Base-by-base conservation (phyloP, 805 yeast genomes). In the Hanseniaspora thailandica region DNA sequence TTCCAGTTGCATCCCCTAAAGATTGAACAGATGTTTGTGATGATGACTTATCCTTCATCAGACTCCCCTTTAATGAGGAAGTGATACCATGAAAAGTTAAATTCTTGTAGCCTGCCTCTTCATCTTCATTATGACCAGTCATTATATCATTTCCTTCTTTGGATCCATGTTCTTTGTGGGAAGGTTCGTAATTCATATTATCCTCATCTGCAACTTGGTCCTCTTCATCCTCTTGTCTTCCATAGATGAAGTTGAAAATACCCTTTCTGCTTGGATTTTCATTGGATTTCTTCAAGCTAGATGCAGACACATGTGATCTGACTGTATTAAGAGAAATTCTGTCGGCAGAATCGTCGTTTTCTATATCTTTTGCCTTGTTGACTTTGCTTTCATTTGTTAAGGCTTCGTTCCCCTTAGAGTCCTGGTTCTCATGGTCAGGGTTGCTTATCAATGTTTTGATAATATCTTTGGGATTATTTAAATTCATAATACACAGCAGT, bases 21-120 rank as follows among this genome's bases (percentile, higher is more conserved):
- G 25, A 35, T n/a, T 7, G 15, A 15, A 35, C n/a, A 13, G 46
- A 46, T 10, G 35, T 3, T 17, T 41, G 44, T 2, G 47, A 33
- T n/a, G 22, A 7, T 46, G 49, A 43, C 30, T 46, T 39, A 13
- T 34, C 41, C 6, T n/a, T 35, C 44, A 55, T 54, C 33, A 46
- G 26, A 39, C 40, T 48, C 10, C 9, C 30, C 26, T 49, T 45
- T 5, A 57, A 57, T 4, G 69, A 62, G 30, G 65, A 64, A 3
- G 69, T 68, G 6, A 65, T 55, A 4, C 64, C 66, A 49, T 61
- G 63, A 50, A 62, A 64, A 1, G 63, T 57, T 43, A 66, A 54
- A 38, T 66, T 66, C 51, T 63, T 65, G 33, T 55, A 47, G 3
- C 49, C 56, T 3, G 66, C 70, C 43, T 66, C 70, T 4, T 52